Base-by-base conservation (phyloP, 2,329 filamentous ascomycete species). In the Botryosphaeria agaves region DNA sequence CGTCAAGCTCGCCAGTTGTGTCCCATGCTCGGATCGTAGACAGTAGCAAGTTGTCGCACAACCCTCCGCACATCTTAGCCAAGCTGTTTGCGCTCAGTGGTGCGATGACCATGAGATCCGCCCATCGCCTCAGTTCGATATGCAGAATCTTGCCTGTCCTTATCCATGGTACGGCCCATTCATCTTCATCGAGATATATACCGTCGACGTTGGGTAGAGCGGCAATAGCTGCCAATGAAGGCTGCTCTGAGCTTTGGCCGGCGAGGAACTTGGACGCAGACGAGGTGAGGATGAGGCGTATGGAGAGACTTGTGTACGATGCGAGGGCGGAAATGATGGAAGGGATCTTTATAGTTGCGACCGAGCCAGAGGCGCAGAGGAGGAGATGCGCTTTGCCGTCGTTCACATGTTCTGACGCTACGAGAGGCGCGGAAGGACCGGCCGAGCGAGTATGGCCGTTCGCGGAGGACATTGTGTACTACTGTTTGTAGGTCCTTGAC, bases 1-100 rank as follows among this genome's bases (percentile, higher is more conserved):
- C 32, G 36, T 78, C 72, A 5, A 76, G 56, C 11, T 62, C 47
- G 0, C 72, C 71, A n/a, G 63, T 64, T 0, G 73, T 75, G 52
- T 95, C 87, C 89, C 87, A 98, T 0, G 87, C 87, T 14, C 87
- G 64, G 21, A 89, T 65, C 0, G 89, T 76, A 9, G 72, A 76
- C 5, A 62, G 51, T 4, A 94, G 51, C 5, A 95, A 58, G 34
- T 77, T 76, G 44, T 93, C 83, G 26, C 72, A 74, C 38, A 91
- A 63, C 0, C 89, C 89, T 15, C 68, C 66, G 1, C 70, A 69
- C 38, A 95, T 69, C 55, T 92, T 93, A 5, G 84, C 87, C 46
- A 95, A 61, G 3, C 73, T 74, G 46, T 94, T 93, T 8, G 87
- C 85, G 33, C 72, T 78, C 35, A 94, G 53, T 0, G 87, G 87